Evolutionary conservation across 2,329 filamentous ascomycete genomes (phyloP), one percentile per base, ranked within the genome.

Genomic region (Monilinia fructicola): DNA sequence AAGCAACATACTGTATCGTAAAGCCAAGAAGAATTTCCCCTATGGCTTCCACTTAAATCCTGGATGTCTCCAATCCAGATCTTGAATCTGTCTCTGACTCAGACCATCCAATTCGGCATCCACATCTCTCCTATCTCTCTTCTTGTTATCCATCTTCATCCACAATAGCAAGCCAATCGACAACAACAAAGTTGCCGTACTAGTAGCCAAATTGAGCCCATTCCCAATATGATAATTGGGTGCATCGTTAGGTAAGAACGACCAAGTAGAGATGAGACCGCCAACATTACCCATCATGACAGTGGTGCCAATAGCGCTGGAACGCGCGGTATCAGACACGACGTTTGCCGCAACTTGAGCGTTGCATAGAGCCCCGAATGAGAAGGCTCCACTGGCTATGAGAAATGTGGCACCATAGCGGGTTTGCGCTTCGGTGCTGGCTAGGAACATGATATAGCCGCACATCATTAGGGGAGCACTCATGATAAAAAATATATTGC

Each of bases 231-330:
- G 86, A 72, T 87, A 92, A 67, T 91, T 77, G 0, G 89, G 89
- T 0, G 72, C 84, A 73, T 91, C 89, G 71, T 78, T 84, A 0
- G 84, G 82, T 21, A 90, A 72, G 77, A 88, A 90, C 1, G 81
- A 82, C 87, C 87, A 90, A 0, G 86, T 88, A 1, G 85, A 83
- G 67, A 90, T 82, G 44, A 91, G 75, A 0, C 89, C 90, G 2
- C 90, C 90, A n/a, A 91, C 74, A 65, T 91, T 91, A 38, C 89
- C 90, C 31, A 90, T 79, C 88, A 91, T 91, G 73, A 91, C 86
- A 64, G 86, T 87, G 0, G 83, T 84, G 14, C 85, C 88, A 54
- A 91, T 89, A 35, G 58, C 58, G 23, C 58, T 83, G 12, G 85
- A 86, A 18, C 89, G 83, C 0, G 89, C 87, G 0, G 89, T 90